Evolutionary conservation across 441 rosid species (phyloP).

Genomic region (Flueggea neowawraea): DNA sequence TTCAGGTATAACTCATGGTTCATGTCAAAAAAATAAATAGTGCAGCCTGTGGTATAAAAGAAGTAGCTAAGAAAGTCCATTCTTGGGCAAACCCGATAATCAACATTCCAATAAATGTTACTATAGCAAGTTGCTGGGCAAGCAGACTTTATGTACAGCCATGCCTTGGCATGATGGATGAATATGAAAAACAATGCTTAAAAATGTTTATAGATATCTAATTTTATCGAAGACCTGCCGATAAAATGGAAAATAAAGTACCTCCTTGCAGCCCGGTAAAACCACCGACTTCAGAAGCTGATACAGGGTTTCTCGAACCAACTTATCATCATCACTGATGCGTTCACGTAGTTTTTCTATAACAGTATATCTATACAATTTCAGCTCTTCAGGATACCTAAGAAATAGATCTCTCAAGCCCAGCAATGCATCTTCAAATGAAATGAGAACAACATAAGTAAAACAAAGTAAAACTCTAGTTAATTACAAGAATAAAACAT

Average conservation of each 20-base stretch:
- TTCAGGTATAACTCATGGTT: background rate
- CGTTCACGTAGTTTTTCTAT: constrained; percentile 69
- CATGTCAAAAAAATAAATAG: background rate
- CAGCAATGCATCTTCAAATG: constrained; percentile 60
- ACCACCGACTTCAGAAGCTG: constrained; percentile 53
- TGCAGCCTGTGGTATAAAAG: background rate
- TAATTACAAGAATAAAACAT: no score
- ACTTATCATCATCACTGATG: constrained; percentile 59
- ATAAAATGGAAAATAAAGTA: constrained; percentile 7
- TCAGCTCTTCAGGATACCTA: constrained; percentile 66
- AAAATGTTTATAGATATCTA: background rate
- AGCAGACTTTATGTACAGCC: no score
- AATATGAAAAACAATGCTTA: background rate
- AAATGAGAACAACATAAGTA: background rate
- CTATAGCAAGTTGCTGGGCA: no score
- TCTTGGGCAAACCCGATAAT: no score
- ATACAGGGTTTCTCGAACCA: constrained; percentile 61
- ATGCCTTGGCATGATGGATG: background rate
- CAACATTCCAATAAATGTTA: no score
- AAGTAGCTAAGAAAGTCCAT: no score
- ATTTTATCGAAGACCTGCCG: background rate
- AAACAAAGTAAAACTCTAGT: constrained; percentile 7
- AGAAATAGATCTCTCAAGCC: constrained; percentile 70
- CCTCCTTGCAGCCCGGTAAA: constrained; percentile 82
- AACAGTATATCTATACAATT: constrained; percentile 46